These are phyloP conservation scores for Chionographis japonica DNA, from an alignment of 106 monocot genomes.

Conservation along the genomic window DNA sequence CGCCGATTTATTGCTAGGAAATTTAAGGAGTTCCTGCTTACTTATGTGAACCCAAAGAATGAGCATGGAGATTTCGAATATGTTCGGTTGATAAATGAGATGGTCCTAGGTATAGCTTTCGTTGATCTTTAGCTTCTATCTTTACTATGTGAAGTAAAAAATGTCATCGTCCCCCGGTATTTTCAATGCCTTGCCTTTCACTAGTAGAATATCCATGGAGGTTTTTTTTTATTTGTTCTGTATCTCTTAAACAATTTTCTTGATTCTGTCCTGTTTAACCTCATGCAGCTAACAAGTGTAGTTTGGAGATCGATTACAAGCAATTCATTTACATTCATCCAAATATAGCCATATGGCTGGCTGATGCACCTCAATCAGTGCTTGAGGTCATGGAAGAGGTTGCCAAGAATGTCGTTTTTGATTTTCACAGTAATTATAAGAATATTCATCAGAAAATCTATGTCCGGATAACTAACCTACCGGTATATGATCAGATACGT, in stretches of 20 bases:
- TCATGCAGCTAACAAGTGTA: conserved; percentile 89
- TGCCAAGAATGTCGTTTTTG: conserved; percentile 85
- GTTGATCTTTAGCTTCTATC: neutral
- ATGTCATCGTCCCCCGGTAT: too few relatives aligned
- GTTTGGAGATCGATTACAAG: conserved; percentile 98
- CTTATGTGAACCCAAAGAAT: conserved; percentile 84
- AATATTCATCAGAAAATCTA: conserved; percentile 95
- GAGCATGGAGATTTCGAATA: conserved; percentile 84
- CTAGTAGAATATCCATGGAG: too few relatives aligned
- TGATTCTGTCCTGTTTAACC: conserved; percentile 5
- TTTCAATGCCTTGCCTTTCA: too few relatives aligned
- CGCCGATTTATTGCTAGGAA: conserved; percentile 91
- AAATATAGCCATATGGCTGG: conserved; percentile 98
- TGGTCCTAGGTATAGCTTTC: conserved; percentile 72
- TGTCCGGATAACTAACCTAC: conserved; percentile 86
- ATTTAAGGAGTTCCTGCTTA: conserved; percentile 88
- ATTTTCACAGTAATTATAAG: conserved; percentile 84
- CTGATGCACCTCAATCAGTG: conserved; percentile 98
- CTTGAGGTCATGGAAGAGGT: conserved; percentile 99
- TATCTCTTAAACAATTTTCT: neutral
- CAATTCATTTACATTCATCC: conserved; percentile 91
- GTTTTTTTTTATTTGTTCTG: neutral
- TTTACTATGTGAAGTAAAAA: neutral
- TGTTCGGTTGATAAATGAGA: conserved; percentile 83
- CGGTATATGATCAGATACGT: conserved; percentile 97